Percentiles rank a stretch among this genome's conserved stretches.
phyloP scores from a whole-genome alignment of 2,329 filamentous ascomycete genomes.

The Magnaporthales sp. region DNA sequence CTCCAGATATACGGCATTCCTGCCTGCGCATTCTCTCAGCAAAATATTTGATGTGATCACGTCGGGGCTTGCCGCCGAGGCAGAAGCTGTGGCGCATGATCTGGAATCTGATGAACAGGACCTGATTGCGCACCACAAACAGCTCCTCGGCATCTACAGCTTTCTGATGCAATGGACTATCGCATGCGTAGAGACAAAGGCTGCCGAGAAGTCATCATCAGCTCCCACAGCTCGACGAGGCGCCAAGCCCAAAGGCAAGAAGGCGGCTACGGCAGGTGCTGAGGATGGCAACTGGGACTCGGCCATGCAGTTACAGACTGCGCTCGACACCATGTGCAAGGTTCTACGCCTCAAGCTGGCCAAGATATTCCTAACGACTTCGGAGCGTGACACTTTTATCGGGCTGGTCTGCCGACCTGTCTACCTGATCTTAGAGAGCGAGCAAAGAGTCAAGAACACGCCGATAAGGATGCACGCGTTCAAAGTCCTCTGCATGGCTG shows the following conservation, averaged over 20 bases:
- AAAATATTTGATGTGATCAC: constrained; percentile 89
- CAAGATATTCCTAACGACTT: constrained; percentile 92
- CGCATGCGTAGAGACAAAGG: constrained; percentile 86
- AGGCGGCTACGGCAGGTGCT: constrained; percentile 46
- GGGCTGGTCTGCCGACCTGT: constrained; percentile 85
- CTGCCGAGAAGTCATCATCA: constrained; percentile 76
- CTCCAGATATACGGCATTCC: constrained; percentile 70
- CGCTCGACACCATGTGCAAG: constrained; percentile 91
- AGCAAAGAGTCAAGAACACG: constrained; percentile 82
- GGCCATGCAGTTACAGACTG: constrained; percentile 74
- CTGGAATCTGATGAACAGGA: constrained; percentile 90
- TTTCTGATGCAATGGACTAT: constrained; percentile 95
- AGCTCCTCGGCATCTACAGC: constrained; percentile 84
- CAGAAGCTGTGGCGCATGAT: constrained; percentile 76
- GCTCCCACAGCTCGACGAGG: constrained; percentile 62
- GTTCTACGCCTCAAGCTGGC: constrained; percentile 86
- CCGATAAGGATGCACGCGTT: constrained; percentile 93
- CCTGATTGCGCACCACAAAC: constrained; percentile 76
- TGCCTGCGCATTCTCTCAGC: constrained; percentile 76
- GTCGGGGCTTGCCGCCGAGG: constrained; percentile 76
- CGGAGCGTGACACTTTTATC: constrained; percentile 92
- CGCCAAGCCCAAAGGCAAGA: constrained; percentile 66
- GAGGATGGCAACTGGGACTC: constrained; percentile 86
- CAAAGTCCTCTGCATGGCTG: constrained; percentile 90
- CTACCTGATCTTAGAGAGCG: constrained; percentile 89